Evolutionary conservation across 192 early-diverging fungal species (phyloP).

Genomic region (Backusella australiensis): DNA sequence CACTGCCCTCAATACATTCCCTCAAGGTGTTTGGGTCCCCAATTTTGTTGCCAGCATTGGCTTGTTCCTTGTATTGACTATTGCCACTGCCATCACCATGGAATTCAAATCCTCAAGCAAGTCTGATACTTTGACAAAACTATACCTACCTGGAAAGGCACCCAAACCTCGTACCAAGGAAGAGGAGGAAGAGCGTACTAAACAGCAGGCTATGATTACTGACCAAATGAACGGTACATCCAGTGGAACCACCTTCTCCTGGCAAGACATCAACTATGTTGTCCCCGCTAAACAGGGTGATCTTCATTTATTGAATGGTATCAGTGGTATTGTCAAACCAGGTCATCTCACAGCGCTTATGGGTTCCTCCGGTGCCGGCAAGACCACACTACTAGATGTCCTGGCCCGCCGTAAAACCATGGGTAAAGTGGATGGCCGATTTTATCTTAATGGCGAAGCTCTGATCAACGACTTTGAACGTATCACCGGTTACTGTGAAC

Average conservation of each 20-base stretch:
- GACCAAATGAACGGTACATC: slow-evolving; percentile 36
- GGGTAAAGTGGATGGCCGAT: slow-evolving; percentile 54
- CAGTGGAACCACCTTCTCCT: slow-evolving; percentile 52
- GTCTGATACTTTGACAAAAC: slow-evolving; percentile 42
- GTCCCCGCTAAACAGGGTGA: slow-evolving; percentile 62
- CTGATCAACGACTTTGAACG: slow-evolving; percentile 66
- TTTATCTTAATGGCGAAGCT: slow-evolving; percentile 63
- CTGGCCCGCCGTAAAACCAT: slow-evolving; percentile 77
- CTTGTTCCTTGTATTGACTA: slow-evolving; percentile 44
- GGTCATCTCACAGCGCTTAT: slow-evolving; percentile 79
- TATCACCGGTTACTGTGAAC: slow-evolving; percentile 80
- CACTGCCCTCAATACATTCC: slow-evolving; percentile 50
- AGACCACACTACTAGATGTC: slow-evolving; percentile 74
- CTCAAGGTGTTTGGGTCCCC: slow-evolving; percentile 48
- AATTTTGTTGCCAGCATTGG: slow-evolving; percentile 58
- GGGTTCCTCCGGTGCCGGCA: slow-evolving; percentile 72
- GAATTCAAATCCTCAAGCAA: slow-evolving; percentile 49
- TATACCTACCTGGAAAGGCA: slow-evolving; percentile 42
- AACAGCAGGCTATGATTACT: slow-evolving; percentile 25
- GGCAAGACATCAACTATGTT: slow-evolving; percentile 67
- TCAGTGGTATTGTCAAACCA: slow-evolving; percentile 69
- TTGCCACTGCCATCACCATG: slow-evolving; percentile 42
- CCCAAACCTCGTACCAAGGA: slow-evolving; percentile 20
- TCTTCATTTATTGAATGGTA: slow-evolving; percentile 61
- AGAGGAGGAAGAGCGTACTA: slow-evolving; percentile 26